phyloP scores from a whole-genome alignment of 495 filamentous ascomycete genomes.

The Penicillium subrubescens region DNA sequence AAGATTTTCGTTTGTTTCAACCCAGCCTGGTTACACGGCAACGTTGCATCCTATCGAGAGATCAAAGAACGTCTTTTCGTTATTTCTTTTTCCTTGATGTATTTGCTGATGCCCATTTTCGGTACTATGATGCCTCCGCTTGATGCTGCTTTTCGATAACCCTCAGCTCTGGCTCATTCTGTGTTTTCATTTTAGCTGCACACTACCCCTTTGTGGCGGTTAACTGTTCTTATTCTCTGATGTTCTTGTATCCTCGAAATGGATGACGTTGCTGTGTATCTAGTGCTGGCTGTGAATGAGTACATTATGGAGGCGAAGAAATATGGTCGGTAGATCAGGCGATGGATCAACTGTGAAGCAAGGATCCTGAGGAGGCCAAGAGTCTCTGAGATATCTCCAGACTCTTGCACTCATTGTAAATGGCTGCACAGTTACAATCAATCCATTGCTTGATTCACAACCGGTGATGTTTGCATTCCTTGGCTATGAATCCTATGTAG shows the following conservation, averaged over 20 bases:
- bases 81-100: conserved; percentile 12
- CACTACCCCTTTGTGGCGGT: neutral
- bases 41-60: conserved; percentile 16
- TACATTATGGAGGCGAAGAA: conserved; percentile 3
- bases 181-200: conserved; percentile 8
- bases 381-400: conserved; percentile 1
- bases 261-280: conserved; percentile 9
- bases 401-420: conserved; percentile 5
- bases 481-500: neutral
- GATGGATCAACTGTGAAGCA: conserved; percentile 16
- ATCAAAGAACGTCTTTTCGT: conserved; percentile 16
- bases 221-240: conserved; percentile 3
- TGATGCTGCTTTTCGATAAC: conserved; percentile 8
- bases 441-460: neutral
- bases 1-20: conserved; percentile 5
- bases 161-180: conserved; percentile 18
- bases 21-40: conserved; percentile 15
- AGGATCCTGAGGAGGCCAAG: conserved; percentile 1
- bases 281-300: conserved; percentile 1
- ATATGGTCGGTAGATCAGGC: conserved; percentile 15
- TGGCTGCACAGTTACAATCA: conserved; percentile 3
- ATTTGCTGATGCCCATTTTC: conserved; percentile 24
- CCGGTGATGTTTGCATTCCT: neutral
- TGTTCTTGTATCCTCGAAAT: conserved; percentile 16
- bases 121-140: conserved; percentile 22